These are phyloP conservation scores for Pseudogymnoascus sp. DNA, from an alignment of 2,329 filamentous ascomycete genomes.

Conservation along the genomic window DNA sequence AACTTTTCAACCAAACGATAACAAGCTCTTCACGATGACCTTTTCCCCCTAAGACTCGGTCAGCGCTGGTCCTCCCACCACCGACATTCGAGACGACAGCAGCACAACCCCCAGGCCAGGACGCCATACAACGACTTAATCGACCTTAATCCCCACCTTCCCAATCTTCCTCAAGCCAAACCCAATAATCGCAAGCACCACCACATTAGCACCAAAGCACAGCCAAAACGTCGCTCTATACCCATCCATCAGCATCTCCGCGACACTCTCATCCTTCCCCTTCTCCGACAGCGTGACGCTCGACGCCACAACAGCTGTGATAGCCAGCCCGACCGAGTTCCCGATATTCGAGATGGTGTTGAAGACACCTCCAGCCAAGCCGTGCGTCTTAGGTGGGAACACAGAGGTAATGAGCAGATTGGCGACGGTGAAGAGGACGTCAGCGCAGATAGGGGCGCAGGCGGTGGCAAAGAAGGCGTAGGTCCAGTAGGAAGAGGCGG, in stretches of 20 bases:
- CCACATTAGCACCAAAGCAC: slow-evolving; percentile 41
- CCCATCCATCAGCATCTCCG: slow-evolving; percentile 41
- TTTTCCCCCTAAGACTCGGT: not conserved
- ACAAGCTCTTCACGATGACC: not conserved
- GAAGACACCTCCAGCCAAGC: slow-evolving; percentile 56
- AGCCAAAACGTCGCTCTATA: slow-evolving; percentile 50
- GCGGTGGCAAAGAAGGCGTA: slow-evolving; percentile 38
- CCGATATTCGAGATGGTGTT: slow-evolving; percentile 54
- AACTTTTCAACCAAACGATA: not conserved
- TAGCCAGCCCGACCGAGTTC: slow-evolving; percentile 45
- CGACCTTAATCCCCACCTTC: slow-evolving; percentile 33
- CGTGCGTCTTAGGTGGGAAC: slow-evolving; percentile 52
- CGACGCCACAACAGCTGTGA: slow-evolving; percentile 44
- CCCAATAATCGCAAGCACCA: slow-evolving; percentile 30
- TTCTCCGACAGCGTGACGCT: slow-evolving; percentile 37
- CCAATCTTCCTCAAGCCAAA: slow-evolving; percentile 39
- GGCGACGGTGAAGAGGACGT: slow-evolving; percentile 50
- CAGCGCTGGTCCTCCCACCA: no score
- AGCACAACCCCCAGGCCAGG: not conserved
- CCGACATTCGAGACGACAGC: not conserved
- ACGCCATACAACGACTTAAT: not conserved
- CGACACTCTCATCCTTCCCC: slow-evolving; percentile 23
- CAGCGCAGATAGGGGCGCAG: slow-evolving; percentile 36
- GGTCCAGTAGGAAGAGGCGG: slow-evolving; percentile 42
- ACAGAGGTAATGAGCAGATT: slow-evolving; percentile 48